These are phyloP conservation scores for Hymenotorrendiella dingleyae DNA, from an alignment of 2,329 filamentous ascomycete genomes.

Conservation along the genomic window DNA sequence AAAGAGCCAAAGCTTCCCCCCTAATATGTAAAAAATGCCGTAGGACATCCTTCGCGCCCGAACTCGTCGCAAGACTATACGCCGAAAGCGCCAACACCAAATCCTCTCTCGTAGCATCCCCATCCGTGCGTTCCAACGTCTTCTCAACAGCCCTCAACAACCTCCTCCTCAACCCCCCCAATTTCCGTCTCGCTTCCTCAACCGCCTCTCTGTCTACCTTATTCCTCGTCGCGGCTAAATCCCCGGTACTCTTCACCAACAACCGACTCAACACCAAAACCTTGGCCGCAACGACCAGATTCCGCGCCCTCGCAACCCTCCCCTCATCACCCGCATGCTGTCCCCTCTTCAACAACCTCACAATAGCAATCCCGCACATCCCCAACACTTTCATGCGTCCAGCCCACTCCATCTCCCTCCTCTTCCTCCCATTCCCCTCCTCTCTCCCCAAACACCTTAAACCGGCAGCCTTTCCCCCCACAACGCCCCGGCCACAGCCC, in stretches of 20 bases:
- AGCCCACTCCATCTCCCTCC: slow-evolving; percentile 9
- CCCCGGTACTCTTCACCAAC: slow-evolving; percentile 65
- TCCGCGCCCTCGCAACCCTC: slow-evolving; percentile 25
- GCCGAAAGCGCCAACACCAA: slow-evolving; percentile 73
- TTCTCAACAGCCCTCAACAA: slow-evolving; percentile 16
- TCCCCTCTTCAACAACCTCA: slow-evolving; percentile 40
- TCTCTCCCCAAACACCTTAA: slow-evolving; percentile 33
- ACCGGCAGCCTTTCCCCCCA: slow-evolving; percentile 60
- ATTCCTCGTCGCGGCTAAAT: slow-evolving; percentile 37
- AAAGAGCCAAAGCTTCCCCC: slow-evolving; percentile 58
- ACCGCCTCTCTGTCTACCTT: slow-evolving; percentile 35
- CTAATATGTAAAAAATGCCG: slow-evolving; percentile 72
- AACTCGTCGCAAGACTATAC: slow-evolving; percentile 75
- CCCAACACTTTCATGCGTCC: slow-evolving; percentile 47
- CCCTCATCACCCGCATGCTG: slow-evolving; percentile 27
- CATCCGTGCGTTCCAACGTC: slow-evolving; percentile 16
- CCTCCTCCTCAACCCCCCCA: slow-evolving; percentile 54
- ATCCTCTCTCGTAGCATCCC: slow-evolving; percentile 38
- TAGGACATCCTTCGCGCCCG: slow-evolving; percentile 72
- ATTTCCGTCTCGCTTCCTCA: slow-evolving; percentile 56
- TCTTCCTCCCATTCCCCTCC: slow-evolving; percentile 1
- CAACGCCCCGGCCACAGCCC: slow-evolving; percentile 66
- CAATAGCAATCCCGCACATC: slow-evolving; percentile 44
- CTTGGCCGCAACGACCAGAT: slow-evolving; percentile 58
- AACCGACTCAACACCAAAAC: slow-evolving; percentile 70